Evolutionary conservation across 148 eudicot species (phyloP).

Genomic region (Spergularia marina): DNA sequence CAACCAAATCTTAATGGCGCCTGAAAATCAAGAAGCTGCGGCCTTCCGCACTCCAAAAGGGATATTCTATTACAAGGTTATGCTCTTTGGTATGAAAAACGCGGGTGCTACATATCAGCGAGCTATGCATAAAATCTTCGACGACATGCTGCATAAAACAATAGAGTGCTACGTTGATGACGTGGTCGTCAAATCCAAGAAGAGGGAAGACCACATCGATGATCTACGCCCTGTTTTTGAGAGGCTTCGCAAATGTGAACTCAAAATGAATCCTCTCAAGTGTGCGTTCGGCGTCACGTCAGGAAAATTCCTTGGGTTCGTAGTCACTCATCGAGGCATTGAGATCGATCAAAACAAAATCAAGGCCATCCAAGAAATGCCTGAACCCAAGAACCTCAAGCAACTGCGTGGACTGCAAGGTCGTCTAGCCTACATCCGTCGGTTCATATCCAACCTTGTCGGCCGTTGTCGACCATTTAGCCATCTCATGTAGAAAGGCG

Average conservation of each 20-base stretch:
- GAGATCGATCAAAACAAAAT: no score
- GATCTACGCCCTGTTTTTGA: no score
- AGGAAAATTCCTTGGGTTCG: no score
- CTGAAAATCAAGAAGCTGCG: no score
- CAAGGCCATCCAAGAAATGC: not conserved
- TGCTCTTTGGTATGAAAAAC: not conserved
- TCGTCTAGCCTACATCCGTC: not conserved
- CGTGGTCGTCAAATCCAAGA: not conserved
- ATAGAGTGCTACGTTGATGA: constrained; percentile 1
- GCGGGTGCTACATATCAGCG: not conserved
- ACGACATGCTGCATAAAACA: not conserved
- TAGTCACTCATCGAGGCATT: no score
- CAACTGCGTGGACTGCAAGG: not conserved
- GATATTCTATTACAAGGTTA: not conserved
- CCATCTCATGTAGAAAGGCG: not conserved
- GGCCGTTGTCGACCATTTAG: not conserved
- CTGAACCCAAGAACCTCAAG: not conserved
- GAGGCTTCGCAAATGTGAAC: no score
- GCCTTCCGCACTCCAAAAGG: no score
- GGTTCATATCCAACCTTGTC: not conserved
- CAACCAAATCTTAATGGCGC: no score
- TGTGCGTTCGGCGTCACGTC: no score
- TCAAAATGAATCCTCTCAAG: no score
- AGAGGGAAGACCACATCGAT: no score
- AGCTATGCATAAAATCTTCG: not conserved